Evolutionary conservation across 306 rosid genomes (phyloP).

Genomic region (Cyclanthera cordifolia): DNA sequence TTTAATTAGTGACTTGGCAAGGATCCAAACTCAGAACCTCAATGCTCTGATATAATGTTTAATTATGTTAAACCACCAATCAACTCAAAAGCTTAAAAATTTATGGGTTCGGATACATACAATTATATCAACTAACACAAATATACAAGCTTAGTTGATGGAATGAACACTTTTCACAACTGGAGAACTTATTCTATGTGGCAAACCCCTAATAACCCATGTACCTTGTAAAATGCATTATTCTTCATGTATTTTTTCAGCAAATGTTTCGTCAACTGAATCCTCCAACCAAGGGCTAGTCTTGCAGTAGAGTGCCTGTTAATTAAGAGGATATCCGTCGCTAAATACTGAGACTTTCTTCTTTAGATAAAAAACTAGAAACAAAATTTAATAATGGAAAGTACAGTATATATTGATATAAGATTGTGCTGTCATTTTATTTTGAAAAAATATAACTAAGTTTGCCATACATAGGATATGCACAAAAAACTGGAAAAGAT

Average conservation of each 20-base stretch:
- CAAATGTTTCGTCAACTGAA: conserved; percentile 84
- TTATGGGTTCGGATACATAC: too few species aligned
- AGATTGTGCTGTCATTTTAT: not conserved
- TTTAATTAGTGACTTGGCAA: too few species aligned
- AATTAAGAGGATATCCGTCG: conserved; percentile 12
- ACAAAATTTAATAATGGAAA: not conserved
- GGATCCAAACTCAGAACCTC: too few species aligned
- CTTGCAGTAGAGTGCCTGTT: conserved; percentile 76
- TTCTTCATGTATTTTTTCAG: conserved; percentile 67
- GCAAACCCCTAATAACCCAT: conserved; percentile 3
- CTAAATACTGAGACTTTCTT: not conserved
- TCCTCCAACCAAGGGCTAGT: conserved; percentile 97
- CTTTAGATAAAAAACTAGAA: not conserved
- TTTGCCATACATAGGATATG: not conserved
- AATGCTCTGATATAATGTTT: too few species aligned
- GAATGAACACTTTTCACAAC: not conserved
- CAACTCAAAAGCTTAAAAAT: too few species aligned
- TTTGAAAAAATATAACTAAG: not conserved
- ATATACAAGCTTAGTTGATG: not conserved
- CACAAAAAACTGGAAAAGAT: not conserved
- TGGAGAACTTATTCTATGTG: not conserved
- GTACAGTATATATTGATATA: not conserved
- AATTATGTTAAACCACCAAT: too few species aligned
- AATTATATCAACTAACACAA: too few species aligned
- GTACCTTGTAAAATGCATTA: conserved; percentile 94